Percentiles rank a stretch among this genome's conserved stretches.
phyloP scores from a whole-genome alignment of 2,329 filamentous ascomycete genomes.

The Colletotrichum cordylinicola region DNA sequence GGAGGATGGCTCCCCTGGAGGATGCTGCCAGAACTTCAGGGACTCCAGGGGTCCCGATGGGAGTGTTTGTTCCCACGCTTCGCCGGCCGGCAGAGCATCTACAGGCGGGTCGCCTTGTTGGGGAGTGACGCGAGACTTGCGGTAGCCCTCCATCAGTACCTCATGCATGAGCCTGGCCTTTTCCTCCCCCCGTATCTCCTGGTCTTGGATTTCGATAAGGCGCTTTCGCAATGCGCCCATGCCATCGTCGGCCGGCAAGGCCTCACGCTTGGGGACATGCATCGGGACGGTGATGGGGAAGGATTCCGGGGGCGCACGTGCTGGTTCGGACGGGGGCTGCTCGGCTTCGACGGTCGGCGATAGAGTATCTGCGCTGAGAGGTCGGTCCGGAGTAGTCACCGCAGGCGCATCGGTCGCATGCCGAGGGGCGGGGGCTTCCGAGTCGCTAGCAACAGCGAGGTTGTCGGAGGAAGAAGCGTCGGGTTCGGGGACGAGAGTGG shows the following conservation, averaged over 20 bases:
- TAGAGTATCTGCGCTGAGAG: slow-evolving; percentile 38
- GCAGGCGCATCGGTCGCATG: slow-evolving; percentile 25
- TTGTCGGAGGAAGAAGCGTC: slow-evolving; percentile 29
- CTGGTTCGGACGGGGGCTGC: slow-evolving; percentile 18
- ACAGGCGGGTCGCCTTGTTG: neutral
- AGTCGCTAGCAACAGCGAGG: slow-evolving; percentile 31
- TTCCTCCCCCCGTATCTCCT: slow-evolving; percentile 61
- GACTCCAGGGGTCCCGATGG: slow-evolving; percentile 55
- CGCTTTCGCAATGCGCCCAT: slow-evolving; percentile 71
- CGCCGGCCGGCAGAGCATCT: slow-evolving; percentile 22
- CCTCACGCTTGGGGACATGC: neutral
- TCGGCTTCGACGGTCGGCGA: slow-evolving; percentile 28
- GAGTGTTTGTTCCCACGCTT: slow-evolving; percentile 43
- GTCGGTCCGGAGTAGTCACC: slow-evolving; percentile 32
- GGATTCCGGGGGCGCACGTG: neutral
- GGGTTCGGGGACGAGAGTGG: slow-evolving; percentile 40
- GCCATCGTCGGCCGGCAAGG: slow-evolving; percentile 78
- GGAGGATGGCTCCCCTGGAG: slow-evolving; percentile 42
- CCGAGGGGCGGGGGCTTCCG: slow-evolving; percentile 23
- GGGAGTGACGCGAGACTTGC: slow-evolving; percentile 33
- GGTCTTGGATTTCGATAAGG: slow-evolving; percentile 72
- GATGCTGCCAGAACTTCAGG: slow-evolving; percentile 64
- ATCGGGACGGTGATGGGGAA: neutral
- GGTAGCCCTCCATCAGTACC: slow-evolving; percentile 73
- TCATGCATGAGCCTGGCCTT: slow-evolving; percentile 77